Base-by-base conservation (phyloP, 2,329 filamentous ascomycete genomes). In the Cryphonectria japonica region DNA sequence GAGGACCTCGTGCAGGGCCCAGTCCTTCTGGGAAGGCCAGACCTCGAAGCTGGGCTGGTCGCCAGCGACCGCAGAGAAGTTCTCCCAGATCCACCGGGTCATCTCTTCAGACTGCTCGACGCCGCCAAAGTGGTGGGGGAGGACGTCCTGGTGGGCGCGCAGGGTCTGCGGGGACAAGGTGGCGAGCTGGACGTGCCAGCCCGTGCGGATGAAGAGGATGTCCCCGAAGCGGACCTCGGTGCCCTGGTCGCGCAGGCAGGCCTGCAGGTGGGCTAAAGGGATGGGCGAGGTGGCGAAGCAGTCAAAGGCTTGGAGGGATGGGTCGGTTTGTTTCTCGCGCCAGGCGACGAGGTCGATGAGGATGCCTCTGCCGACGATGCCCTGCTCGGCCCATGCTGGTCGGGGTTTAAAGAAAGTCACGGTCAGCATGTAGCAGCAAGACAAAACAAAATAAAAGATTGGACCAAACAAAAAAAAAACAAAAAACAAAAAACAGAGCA, bases 301-400 rank as follows among this genome's bases (percentile, higher is more conserved):
- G 75, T 77, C 78, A 77, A 76, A 80, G 29, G 76, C 66, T n/a
- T 74, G 72, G 62, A 72, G 26, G 54, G 60, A 62, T 13, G 75
- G 68, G 59, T 76, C 72, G 16, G 78, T 75, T 52, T 85, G 80
- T 13, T 81, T 78, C 37, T 81, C 75, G 8, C 82, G 79, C 84
- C 84, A 87, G 73, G 78, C 76, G 76, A 85, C 83, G 73, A 86
- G 85, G 75, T 89, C 87, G 43, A 89, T 76, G 34, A 89, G 76
- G 2, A 89, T 80, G 4, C 86, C 87, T 0, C 87, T 80, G 8
- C 87, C 87, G 0, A 87, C 85, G 67, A 89, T 88, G 16, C 87
- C 87, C 65, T 83, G 76, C 70, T 86, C 82, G 5, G 84, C 78
- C 84, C 85, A 88, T 0, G 82, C 84, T 83, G 66, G 11, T 32